These are phyloP conservation scores for Blastocystis sp. DNA, from an alignment of 352 stramenopile genomes.

Conservation along the genomic window DNA sequence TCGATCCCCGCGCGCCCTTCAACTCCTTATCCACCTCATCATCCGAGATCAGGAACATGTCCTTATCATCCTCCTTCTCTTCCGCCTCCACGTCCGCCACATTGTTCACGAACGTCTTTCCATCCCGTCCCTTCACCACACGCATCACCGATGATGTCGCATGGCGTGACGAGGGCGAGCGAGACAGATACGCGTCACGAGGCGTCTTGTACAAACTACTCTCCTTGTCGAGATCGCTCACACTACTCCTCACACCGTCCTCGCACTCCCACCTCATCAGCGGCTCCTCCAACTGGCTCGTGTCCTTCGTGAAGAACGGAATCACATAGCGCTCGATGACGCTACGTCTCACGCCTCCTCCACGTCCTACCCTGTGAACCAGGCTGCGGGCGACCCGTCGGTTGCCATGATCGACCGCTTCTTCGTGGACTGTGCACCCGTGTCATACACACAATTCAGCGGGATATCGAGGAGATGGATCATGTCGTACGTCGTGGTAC, in stretches of 20 bases:
- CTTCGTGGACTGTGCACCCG: background rate
- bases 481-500: constrained; percentile 46
- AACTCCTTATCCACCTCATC: constrained; percentile 28
- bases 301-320: constrained; percentile 36
- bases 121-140: constrained; percentile 25
- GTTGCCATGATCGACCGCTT: constrained; percentile 27
- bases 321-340: constrained; percentile 8
- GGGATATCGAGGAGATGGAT: constrained; percentile 9
- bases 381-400: background rate
- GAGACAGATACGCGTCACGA: background rate
- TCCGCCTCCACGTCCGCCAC: constrained; percentile 33
- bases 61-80: background rate
- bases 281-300: background rate
- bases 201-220: background rate
- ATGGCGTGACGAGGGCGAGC: background rate
- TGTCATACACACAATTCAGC: background rate
- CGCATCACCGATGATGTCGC: background rate
- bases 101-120: constrained; percentile 23
- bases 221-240: background rate
- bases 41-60: constrained; percentile 41
- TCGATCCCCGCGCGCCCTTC: background rate
- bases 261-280: background rate
- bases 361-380: background rate
- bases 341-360: background rate
- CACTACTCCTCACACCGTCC: background rate